Base-by-base conservation (phyloP, 2,329 filamentous ascomycete genomes). In the Alternaria sp. region DNA sequence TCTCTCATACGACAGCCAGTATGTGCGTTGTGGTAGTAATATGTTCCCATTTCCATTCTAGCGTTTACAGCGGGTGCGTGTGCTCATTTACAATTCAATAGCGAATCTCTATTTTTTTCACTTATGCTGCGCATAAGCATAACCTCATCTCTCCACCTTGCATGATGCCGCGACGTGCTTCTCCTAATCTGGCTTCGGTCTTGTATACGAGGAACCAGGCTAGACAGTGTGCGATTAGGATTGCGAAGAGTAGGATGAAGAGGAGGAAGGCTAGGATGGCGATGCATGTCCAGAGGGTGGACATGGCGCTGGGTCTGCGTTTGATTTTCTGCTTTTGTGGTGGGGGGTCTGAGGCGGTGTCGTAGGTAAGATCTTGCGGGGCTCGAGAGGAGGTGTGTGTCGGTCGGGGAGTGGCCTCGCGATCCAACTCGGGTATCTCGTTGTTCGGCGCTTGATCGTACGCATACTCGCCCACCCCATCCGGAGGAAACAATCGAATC, bases 131-230 rank as follows among this genome's bases (percentile, higher is more conserved):
- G 51, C 74, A 78, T 15, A 78, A 67, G 68, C 74, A 77, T 8
- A 78, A 36, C 46, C 70, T 68, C 73, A 77, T 78, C 30, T 77
- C 74, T 11, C 76, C 73, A 3, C 74, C 68, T 36, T 64, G 66
- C 36, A 74, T 23, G 13, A 78, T 36, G 8, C 72, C 73, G 13
- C 58, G 63, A 9, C 70, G 62, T 32, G 69, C 65, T 30, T 74
- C 72, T 13, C 70, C 73, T 4, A 77, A 51, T 17, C 72, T 53
- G 3, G 68, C 70, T 51, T 76, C 74, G 0, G 73, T 74, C 30
- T 75, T 77, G 58, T 73, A 75, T 11, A 76, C 68, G 7, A 78
- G 46, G 28, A 76, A 76, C 69, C 68, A 70, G 7, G 71, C 72
- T 19, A 77, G 43, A 23, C 65, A 72, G 47, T 78, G 70, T 19